These are phyloP conservation scores for Amaranthus hypochondriacus DNA, from an alignment of 148 eudicot species.

Conservation along the genomic window DNA sequence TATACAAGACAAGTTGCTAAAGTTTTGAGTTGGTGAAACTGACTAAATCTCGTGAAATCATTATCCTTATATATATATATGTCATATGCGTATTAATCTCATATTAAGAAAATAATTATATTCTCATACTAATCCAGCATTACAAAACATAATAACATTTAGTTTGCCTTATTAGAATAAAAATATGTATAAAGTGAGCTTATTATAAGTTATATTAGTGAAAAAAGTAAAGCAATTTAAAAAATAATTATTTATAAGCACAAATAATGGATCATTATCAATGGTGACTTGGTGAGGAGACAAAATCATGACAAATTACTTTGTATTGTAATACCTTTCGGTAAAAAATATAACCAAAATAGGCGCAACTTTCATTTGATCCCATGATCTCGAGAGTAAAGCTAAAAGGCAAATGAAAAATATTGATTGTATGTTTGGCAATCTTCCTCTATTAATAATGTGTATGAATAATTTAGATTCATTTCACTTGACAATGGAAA, in stretches of 20 bases:
- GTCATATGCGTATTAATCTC: no score
- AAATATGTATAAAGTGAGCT: no score
- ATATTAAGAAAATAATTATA: no score
- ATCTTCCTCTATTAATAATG: not conserved
- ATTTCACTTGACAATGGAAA: conserved; percentile 15
- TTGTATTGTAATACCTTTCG: conserved; percentile 14
- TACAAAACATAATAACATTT: no score
- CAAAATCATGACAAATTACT: conserved; percentile 20
- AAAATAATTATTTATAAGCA: conserved; percentile 1
- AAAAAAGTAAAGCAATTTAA: not conserved
- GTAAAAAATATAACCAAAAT: conserved; percentile 12
- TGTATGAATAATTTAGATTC: conserved; percentile 18
- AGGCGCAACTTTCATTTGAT: not conserved
- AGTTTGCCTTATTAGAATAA: no score
- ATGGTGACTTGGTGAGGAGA: conserved; percentile 12
- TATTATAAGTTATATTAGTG: no score
- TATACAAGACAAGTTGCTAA: no score
- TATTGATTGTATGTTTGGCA: not conserved
- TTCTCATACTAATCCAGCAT: no score
- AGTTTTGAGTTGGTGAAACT: no score
- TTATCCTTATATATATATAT: no score
- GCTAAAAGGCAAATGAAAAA: not conserved
- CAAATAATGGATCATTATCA: not conserved
- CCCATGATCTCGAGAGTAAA: not conserved
- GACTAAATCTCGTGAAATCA: no score